Evolutionary conservation across 441 rosid genomes (phyloP), one percentile per base, ranked within the genome.

Genomic region (Pelargonium myrrhifolium): DNA sequence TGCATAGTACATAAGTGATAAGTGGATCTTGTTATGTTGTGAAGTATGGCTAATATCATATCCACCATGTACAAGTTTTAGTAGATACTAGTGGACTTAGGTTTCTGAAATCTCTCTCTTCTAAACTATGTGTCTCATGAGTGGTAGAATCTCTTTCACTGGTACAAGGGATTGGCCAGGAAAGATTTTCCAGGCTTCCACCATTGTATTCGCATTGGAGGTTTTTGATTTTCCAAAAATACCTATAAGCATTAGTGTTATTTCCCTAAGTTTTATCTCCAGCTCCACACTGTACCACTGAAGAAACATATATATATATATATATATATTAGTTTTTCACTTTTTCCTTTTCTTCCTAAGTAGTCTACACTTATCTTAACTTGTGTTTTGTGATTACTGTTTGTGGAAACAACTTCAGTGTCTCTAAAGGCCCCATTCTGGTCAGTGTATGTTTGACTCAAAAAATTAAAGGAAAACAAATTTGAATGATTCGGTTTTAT

Each of bases 351-450:
- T 0, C 0, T 6, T 14, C 42, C 42, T 39, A 39, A 39, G 42
- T 39, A 39, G 10, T 11, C 11, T 39, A 39, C 42, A 39, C 2
- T 9, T 37, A 8, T 37, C 40, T 8, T 8, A 53, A 18, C 59
- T 53, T 53, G 11, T 53, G 11, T 53, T 53, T 24, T n/a, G 18
- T 53, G 18, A 53, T 17, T 20, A 15, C 18, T 26, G 3, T 55
- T 55, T 55, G 24, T 18, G 60, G 60, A 55, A 55, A 55, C 4
- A 55, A 55, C 60, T 6, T 55, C 60, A 55, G 60, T 55, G 9
- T 12, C 60, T 55, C 9, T 55, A 55, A 20, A 6, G 60, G 26
- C 12, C 60, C 60, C 60, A 12, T 9, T 67, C 7, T 22, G 18
- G 68, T 62, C 21, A 20, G 7, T 9, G 60, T 51, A 58, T 37